These are phyloP conservation scores for Lunasporangiospora selenospora DNA, from an alignment of 192 early-diverging fungal species.

Conservation along the genomic window DNA sequence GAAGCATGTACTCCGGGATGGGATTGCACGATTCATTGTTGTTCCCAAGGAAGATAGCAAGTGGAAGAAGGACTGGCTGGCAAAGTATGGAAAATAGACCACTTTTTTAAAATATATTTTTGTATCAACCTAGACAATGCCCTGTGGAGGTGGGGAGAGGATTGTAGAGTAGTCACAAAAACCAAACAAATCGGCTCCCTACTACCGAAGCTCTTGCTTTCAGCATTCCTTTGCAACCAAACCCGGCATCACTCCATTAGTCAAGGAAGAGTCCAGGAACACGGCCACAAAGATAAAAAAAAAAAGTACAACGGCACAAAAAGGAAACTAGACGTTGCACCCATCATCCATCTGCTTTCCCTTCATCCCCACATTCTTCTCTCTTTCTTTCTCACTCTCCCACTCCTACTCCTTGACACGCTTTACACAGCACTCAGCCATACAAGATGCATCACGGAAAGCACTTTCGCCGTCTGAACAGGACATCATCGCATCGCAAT, in stretches of 20 bases:
- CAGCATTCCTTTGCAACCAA: too few species aligned
- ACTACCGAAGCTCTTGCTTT: too few species aligned
- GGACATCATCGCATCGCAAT: constrained; percentile 72
- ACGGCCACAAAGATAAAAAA: too few species aligned
- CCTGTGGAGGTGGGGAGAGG: too few species aligned
- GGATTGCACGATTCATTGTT: constrained; percentile 86
- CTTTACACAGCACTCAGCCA: constrained; percentile 5
- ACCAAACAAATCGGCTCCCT: too few species aligned
- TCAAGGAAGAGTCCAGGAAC: too few species aligned
- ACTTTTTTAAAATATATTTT: too few species aligned
- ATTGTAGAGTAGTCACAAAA: too few species aligned
- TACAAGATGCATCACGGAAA: constrained; percentile 66
- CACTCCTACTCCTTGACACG: background rate
- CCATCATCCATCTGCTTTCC: too few species aligned
- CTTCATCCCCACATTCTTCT: background rate
- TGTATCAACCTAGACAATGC: background rate
- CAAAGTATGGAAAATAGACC: constrained; percentile 47
- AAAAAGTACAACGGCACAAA: too few species aligned
- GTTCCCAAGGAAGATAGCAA: constrained; percentile 64
- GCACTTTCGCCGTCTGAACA: constrained; percentile 64
- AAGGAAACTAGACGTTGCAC: too few species aligned
- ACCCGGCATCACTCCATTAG: too few species aligned
- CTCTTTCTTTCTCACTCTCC: background rate
- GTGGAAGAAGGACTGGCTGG: constrained; percentile 49
- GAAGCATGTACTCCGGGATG: constrained; percentile 81